Evolutionary conservation across 192 early-diverging fungal species (phyloP), one percentile per base, ranked within the genome.

Genomic region (Coemansia sp.): DNA sequence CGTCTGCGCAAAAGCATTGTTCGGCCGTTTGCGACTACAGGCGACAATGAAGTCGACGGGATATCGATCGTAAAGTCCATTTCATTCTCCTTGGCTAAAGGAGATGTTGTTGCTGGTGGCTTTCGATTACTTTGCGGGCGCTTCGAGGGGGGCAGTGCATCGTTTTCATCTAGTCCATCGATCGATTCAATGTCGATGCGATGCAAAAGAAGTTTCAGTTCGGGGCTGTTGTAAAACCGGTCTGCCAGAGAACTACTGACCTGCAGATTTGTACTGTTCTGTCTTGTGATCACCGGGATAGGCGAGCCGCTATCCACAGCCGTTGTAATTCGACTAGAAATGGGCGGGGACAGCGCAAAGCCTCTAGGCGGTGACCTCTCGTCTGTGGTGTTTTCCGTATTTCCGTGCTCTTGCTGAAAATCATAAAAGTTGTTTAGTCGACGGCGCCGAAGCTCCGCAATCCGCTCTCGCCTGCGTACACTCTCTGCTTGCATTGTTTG

Each of bases 1-100:
- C 59, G 58, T 41, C 67, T 45, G 4, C 76, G 64, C 22, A 48
- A 8, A 31, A 54, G 30, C 52, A 54, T 54, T 8, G 52, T 54
- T 17, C 14, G 47, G 2, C 70, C 58, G 17, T 56, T 22, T 7
- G 63, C 59, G 44, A 79, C 57, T 17, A 79, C 53, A 3, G 76
- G 76, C 28, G 76, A 73, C 38, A 79, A 61, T 8, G 76, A 73
- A 1, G 76, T 79, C 9, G 71, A 64, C 5, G 76, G 76, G 30
- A 79, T 79, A 29, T 74, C 66, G 29, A 79, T 79, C 2, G 50
- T 74, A 67, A 79, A 79, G 8, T 74, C 76, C 55, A 57, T 45
- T 58, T 59, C 62, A 22, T 57, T 15, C 20, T 34, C 29, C 9
- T 20, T 34, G 11, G 23, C 33, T n/a, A 36, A 23, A n/a, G 23